phyloP scores from a whole-genome alignment of 345 rosid genomes.

The Sapria himalayana region DNA sequence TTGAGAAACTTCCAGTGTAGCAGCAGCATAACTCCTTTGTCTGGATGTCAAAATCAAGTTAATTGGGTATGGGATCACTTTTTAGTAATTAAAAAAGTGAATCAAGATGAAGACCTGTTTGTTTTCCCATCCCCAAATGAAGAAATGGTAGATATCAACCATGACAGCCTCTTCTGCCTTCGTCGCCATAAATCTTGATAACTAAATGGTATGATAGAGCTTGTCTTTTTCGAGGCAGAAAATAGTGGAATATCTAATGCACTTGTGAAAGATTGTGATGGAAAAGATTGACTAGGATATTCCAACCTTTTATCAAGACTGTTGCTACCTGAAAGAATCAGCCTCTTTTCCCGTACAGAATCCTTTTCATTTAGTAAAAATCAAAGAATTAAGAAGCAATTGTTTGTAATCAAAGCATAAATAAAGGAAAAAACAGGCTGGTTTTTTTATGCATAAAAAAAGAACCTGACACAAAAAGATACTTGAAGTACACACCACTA shows the following conservation, averaged over 20 bases:
- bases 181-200: slow-evolving; percentile 37
- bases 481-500: slow-evolving; percentile 30
- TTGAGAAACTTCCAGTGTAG: slow-evolving; percentile 68
- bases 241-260: slow-evolving; percentile 24
- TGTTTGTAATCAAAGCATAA: background rate
- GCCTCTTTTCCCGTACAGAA: slow-evolving; percentile 12
- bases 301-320: slow-evolving; percentile 14
- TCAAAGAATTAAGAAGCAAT: slow-evolving; percentile 2
- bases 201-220: slow-evolving; percentile 48
- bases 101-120: slow-evolving; percentile 19
- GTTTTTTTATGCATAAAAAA: background rate
- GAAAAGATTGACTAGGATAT: slow-evolving; percentile 17
- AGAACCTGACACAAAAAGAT: too few species aligned
- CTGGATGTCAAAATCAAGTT: slow-evolving; percentile 5
- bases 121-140: slow-evolving; percentile 19
- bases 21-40: slow-evolving; percentile 59
- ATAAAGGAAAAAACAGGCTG: background rate
- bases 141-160: slow-evolving; percentile 18
- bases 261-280: slow-evolving; percentile 16
- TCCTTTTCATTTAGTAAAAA: slow-evolving; percentile 18
- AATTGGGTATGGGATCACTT: slow-evolving; percentile 5
- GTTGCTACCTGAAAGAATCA: slow-evolving; percentile 14
- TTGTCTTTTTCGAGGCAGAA: slow-evolving; percentile 29
- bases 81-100: slow-evolving; percentile 5
- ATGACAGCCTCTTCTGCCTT: slow-evolving; percentile 43